Conservation (phyloP, 1,284 basidiomycete species). For the Trichosporon asahii region DNA sequence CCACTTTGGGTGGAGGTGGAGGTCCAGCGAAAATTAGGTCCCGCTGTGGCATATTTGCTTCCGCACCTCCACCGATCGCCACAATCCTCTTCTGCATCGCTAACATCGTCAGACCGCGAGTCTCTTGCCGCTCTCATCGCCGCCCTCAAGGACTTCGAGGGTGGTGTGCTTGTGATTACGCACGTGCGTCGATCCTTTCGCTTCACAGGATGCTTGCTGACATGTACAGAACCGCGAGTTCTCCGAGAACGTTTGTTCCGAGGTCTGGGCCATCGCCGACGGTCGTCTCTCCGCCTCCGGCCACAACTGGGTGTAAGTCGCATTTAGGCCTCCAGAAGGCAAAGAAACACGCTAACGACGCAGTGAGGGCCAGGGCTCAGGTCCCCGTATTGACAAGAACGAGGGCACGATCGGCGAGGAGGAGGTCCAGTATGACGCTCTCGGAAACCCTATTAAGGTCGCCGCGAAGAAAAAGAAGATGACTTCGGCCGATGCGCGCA, state of each 20-base stretch:
- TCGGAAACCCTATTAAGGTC: conserved; percentile 58
- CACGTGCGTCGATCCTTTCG: too few species aligned
- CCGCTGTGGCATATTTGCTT: background rate
- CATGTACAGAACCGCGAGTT: conserved; percentile 76
- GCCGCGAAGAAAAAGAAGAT: conserved; percentile 81
- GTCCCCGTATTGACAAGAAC: conserved; percentile 81
- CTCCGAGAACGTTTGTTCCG: conserved; percentile 81
- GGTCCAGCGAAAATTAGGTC: background rate
- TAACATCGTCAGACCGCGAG: conserved; percentile 67
- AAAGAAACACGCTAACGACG: background rate
- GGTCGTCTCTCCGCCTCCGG: conserved; percentile 89
- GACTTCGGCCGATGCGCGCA: conserved; percentile 73
- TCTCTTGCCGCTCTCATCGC: conserved; percentile 94
- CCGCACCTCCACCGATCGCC: background rate
- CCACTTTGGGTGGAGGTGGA: background rate
- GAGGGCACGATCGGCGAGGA: conserved; percentile 71
- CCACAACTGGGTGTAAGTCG: conserved; percentile 80
- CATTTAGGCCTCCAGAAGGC: background rate
- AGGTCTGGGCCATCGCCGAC: conserved; percentile 75
- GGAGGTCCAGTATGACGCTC: conserved; percentile 84
- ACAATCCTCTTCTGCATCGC: background rate
- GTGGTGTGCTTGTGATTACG: conserved; percentile 94
- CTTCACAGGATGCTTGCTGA: too few species aligned
- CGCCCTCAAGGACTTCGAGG: conserved; percentile 92
- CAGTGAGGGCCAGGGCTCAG: conserved; percentile 84